Conservation (phyloP, 768 basidiomycete genomes). For the Pisolithus marmoratus region DNA sequence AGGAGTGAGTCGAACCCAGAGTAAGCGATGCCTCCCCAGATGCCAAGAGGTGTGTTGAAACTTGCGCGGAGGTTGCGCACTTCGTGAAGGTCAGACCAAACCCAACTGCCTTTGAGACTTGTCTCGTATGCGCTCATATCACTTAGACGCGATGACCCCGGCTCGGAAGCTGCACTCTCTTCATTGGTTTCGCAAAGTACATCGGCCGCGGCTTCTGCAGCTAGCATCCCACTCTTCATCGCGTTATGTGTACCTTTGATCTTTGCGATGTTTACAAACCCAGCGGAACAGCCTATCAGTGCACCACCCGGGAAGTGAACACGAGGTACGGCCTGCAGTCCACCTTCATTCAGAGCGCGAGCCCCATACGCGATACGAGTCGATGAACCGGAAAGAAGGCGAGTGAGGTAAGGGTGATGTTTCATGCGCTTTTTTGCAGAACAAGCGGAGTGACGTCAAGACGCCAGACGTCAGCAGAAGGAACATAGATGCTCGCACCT, state of each 20-base stretch:
- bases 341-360: constrained; percentile 88
- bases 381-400: constrained; percentile 66
- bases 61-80: constrained; percentile 89
- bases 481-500: constrained; percentile 45
- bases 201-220: constrained; percentile 81
- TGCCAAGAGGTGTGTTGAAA: constrained; percentile 73
- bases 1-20: constrained; percentile 85
- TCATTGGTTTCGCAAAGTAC: constrained; percentile 35
- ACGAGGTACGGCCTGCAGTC: constrained; percentile 84
- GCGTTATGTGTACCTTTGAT: constrained; percentile 99
- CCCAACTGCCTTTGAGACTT: constrained; percentile 72
- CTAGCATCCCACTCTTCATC: constrained; percentile 98
- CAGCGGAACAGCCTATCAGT: constrained; percentile 90
- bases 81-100: constrained; percentile 79
- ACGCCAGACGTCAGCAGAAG: background rate
- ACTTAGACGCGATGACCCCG: constrained; percentile 18
- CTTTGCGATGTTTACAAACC: constrained; percentile 93
- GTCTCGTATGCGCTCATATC: constrained; percentile 74
- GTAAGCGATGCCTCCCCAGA: constrained; percentile 83
- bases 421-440: constrained; percentile 67
- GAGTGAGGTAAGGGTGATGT: constrained; percentile 87
- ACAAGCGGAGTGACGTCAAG: constrained; percentile 5
- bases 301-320: constrained; percentile 92
- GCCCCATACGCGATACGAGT: constrained; percentile 89
- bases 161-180: background rate